Conservation (phyloP, 306 rosid genomes). For the Prunus davidiana region DNA sequence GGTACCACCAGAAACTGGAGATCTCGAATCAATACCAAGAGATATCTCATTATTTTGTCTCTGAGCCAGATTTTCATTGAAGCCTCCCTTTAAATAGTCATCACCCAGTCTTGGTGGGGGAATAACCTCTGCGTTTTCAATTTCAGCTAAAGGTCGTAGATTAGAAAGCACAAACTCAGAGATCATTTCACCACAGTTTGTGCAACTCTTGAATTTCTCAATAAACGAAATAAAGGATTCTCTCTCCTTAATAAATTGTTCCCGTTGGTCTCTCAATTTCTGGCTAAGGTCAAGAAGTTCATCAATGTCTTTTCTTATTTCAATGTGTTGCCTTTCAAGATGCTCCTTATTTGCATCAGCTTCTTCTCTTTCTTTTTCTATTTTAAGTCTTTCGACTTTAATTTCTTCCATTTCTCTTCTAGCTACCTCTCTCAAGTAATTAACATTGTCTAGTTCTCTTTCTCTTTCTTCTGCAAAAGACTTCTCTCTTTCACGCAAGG, state of each 20-base stretch:
- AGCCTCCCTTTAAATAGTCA: constrained; percentile 40
- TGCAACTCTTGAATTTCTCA: constrained; percentile 68
- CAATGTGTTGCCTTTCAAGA: constrained; percentile 72
- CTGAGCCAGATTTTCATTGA: constrained; percentile 39
- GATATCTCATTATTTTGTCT: constrained; percentile 44
- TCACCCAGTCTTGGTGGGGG: constrained; percentile 48
- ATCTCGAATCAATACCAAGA: constrained; percentile 38
- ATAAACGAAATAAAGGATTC: constrained; percentile 60
- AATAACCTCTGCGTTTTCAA: constrained; percentile 62
- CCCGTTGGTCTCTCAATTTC: constrained; percentile 70
- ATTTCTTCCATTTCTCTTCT: constrained; percentile 87
- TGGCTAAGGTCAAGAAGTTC: constrained; percentile 69
- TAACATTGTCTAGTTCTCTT: constrained; percentile 60
- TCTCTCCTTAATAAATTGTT: constrained; percentile 73
- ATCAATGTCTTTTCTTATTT: constrained; percentile 81
- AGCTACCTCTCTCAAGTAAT: constrained; percentile 74
- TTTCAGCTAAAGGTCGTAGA: constrained; percentile 55
- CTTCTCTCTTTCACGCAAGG: constrained; percentile 58
- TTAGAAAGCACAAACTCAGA: constrained; percentile 75
- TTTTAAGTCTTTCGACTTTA: constrained; percentile 63
- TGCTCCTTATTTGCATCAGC: constrained; percentile 58
- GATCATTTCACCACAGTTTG: constrained; percentile 64
- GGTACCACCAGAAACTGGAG: constrained; percentile 69
- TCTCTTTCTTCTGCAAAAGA: constrained; percentile 74
- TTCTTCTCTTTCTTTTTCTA: constrained; percentile 76